Evolutionary conservation across 495 filamentous ascomycete species (phyloP), one percentile per base, ranked within the genome.

Genomic region (Xanthoparmelia taractica): DNA sequence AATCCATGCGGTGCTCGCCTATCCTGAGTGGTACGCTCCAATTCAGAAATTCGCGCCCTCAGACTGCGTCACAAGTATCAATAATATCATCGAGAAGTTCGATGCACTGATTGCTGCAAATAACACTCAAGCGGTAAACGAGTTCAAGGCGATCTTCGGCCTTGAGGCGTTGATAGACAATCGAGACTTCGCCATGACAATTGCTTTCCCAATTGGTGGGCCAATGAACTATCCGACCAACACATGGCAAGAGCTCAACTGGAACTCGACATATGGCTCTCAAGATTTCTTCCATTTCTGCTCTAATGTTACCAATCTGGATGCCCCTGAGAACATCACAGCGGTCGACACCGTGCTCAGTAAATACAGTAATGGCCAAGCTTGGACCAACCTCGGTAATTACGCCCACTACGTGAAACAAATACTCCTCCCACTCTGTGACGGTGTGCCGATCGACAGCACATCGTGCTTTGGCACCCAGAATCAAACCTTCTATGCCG

Each of bases 221-320:
- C 78, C 78, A 11, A 74, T 79, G 59, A 72, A 70, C 61, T 81
- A 81, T 63, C 73, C 76, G 11, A 77, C 75, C 0, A 73, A 69
- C 37, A 80, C 79, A 10, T 81, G 77, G 78, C 78, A 80, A 60
- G 79, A 80, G 38, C 63, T 81, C 23, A 78, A 75, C 58, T 80
- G 77, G 77, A 69, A 73, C 54, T 72, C 73, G 5, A 38, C 61
- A n/a, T 63, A 59, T 37, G 61, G 61, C 29, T 72, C 71, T 25
- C 65, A 71, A 33, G 74, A 81, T 63, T 81, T 81, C 60, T 80
- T 75, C 63, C 64, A 77, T 54, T 81, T 81, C 70, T 80, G 78
- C 62, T 69, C 69, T 8, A 81, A 80, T 58, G 76, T 81, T 38
- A 75, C 78, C 1, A 75, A 80, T 60, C 71, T 78, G 11, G 65